A percentile compares a stretch with the other conserved stretches of the same genome.
phyloP scores from a whole-genome alignment of 106 monocot genomes.

The Dendrobium nobile region DNA sequence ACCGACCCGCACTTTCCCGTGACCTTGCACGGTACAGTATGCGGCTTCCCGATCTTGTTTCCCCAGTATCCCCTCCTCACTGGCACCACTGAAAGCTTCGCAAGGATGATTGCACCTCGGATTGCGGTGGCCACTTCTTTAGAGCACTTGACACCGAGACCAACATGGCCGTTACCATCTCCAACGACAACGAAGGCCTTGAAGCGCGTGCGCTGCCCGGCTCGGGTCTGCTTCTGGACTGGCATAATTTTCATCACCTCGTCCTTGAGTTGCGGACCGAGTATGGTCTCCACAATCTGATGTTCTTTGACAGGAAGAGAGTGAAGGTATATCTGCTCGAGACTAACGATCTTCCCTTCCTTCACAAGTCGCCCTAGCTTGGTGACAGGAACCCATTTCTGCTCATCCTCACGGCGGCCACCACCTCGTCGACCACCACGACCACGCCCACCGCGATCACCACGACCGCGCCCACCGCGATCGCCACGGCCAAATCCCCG shows the following conservation, averaged over 20 bases:
- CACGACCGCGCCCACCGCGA: slow-evolving; percentile 14
- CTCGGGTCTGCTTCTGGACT: slow-evolving; percentile 22
- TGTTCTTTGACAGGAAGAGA: slow-evolving; percentile 55
- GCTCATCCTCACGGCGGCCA: slow-evolving; percentile 17
- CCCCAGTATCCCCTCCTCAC: slow-evolving; percentile 84
- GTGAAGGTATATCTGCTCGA: slow-evolving; percentile 56
- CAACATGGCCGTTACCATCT: slow-evolving; percentile 42
- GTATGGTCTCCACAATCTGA: slow-evolving; percentile 25
- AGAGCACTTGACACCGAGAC: slow-evolving; percentile 46
- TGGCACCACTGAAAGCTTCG: slow-evolving; percentile 47
- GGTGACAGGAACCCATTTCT: slow-evolving; percentile 47
- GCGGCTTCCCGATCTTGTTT: slow-evolving; percentile 74
- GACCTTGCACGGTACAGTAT: slow-evolving; percentile 78
- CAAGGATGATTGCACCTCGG: slow-evolving; percentile 43
- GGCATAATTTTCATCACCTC: slow-evolving; percentile 29
- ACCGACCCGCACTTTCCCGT: slow-evolving; percentile 80
- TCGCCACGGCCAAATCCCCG: slow-evolving; percentile 12
- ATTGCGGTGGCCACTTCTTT: slow-evolving; percentile 56
- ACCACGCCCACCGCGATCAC: slow-evolving; percentile 29
- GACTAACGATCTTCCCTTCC: slow-evolving; percentile 17
- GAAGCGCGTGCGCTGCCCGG: slow-evolving; percentile 36
- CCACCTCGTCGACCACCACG: slow-evolving; percentile 28
- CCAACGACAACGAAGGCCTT: slow-evolving; percentile 76
- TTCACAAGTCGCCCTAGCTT: slow-evolving; percentile 53
- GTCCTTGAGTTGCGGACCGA: slow-evolving; percentile 19